Base-by-base conservation (phyloP, 768 basidiomycete species). In the Chlorophyllum brunneum region DNA sequence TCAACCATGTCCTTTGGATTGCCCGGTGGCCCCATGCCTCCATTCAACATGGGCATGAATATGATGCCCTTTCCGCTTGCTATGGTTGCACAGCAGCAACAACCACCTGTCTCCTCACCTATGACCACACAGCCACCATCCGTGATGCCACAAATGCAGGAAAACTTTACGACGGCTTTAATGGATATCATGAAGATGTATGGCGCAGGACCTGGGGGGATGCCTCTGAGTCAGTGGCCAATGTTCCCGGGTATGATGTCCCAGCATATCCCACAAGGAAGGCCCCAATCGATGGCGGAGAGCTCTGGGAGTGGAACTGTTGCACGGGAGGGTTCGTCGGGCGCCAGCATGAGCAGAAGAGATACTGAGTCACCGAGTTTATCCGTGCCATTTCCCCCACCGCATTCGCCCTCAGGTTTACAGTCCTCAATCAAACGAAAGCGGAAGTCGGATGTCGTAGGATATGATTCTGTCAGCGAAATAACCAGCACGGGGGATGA, bases 111-210 rank as follows among this genome's bases (percentile, higher is more conserved):
- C n/a, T 40, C 38, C 15, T 27, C 44, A 4, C 22, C 51, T 2
- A 36, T 56, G 15, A n/a, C 36, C 27, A 20, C 42, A 16, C 44
- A 46, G 13, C 27, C 51, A 29, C 39, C 50, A 16, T 11, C 50
- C n/a, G 30, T 44, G n/a, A 45, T 51, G 43, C 41, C 52, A 9
- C 51, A 52, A 22, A 36, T 52, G 39, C 33, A 34, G 23, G 51
- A 53, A 41, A 53, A 53, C 37, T 50, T 50, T 16, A 31, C 27
- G 6, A 48, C 37, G 6, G 42, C 53, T 16, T 29, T 33, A n/a
- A 50, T 58, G 43, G 34, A 51, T 36, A 36, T 57, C 18, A 50
- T 51, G 33, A 58, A 57, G 57, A 54, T 56, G 51, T 39, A 53
- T 22, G 24, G 43, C 38, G 36, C 26, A 2, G 27, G 26, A n/a